Base-by-base conservation (phyloP, 176 grass and related monocot genomes). In the Saccharum spontaneum region DNA sequence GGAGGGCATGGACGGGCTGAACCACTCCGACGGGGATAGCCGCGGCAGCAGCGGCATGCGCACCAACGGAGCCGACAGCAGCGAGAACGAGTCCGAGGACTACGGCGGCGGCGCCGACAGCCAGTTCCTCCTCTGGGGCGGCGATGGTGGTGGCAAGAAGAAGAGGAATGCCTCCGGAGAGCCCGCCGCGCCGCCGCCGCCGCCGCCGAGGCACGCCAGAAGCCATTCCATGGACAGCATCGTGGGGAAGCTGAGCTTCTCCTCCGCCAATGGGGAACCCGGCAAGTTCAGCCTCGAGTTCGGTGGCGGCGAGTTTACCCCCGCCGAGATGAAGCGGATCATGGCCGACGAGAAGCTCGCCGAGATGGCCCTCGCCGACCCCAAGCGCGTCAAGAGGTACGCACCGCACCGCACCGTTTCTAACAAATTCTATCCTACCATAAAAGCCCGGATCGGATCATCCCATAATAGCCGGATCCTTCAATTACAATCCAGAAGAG, bases 351-450 rank as follows among this genome's bases (percentile, higher is more conserved):
- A 94, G 67, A 99, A 92, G 90, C 97, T 99, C 61, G 87, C 92
- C 8, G 94, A 99, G 90, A 99, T 99, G 97, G 97, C 97, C 10
- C 72, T 92, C 71, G 88, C 92, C 48, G 97, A 99, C 90, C 97
- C 97, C 2, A 99, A 99, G 82, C 92, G 94, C 9, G 97, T 99
- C 8, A 99, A 99, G 69, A 92, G 97, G 97, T 94, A 78, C 2
- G 18, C 12, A 22, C 33, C 31, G 7, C 60, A 26, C 8, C 31
- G 54, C 59, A 62, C 48, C 73, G 17, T 20, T 1, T 18, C 7
- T 7, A 52, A 34, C 72, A 33, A 20, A 75, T 75, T 52, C 24
- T 75, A 33, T 50, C 45, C 44, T 14, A 5, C 45, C 72, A 75
- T 75, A 75, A 75, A 75, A 75, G 72, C 45, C 26, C 45, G 8